Percentiles rank a stretch among this genome's conserved stretches.
These are phyloP conservation scores for Tilletia caries DNA, from an alignment of 1,284 basidiomycete species.

Conservation along the genomic window DNA sequence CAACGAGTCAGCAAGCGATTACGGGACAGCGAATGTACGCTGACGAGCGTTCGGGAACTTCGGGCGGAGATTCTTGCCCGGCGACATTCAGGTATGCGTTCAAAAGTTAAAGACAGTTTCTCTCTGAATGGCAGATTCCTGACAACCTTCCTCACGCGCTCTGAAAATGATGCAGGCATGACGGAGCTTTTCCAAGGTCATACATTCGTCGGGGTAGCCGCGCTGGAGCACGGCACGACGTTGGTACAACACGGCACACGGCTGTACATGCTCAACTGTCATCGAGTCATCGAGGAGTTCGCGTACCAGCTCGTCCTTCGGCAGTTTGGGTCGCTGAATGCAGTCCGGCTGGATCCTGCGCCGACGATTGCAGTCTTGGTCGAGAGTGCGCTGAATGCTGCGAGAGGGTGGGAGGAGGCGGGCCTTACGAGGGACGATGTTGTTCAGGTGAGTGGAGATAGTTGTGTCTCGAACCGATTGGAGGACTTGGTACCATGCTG, in stretches of 20 bases:
- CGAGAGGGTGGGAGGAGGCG: slow-evolving; percentile 55
- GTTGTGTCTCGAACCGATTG: too few species aligned
- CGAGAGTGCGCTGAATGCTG: slow-evolving; percentile 72
- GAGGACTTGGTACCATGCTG: too few species aligned
- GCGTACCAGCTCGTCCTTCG: slow-evolving; percentile 90
- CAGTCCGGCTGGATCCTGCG: slow-evolving; percentile 76
- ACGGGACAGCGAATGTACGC: slow-evolving; percentile 71
- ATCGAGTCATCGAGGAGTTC: slow-evolving; percentile 66
- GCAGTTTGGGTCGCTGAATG: slow-evolving; percentile 80
- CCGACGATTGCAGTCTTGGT: slow-evolving; percentile 71
- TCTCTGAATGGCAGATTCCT: background rate
- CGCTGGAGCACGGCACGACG: slow-evolving; percentile 69
- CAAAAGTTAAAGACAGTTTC: background rate
- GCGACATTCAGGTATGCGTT: slow-evolving; percentile 58
- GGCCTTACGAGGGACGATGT: slow-evolving; percentile 59
- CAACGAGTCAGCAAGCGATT: slow-evolving; percentile 58
- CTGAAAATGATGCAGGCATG: slow-evolving; percentile 63
- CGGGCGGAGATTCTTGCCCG: slow-evolving; percentile 64
- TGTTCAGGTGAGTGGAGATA: slow-evolving; percentile 63
- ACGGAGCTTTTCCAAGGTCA: slow-evolving; percentile 80
- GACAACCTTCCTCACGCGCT: background rate
- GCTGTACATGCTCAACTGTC: slow-evolving; percentile 84
- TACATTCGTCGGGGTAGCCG: slow-evolving; percentile 89
- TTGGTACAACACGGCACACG: slow-evolving; percentile 84
- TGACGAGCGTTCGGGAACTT: slow-evolving; percentile 74